Percentiles rank a stretch among this genome's conserved stretches.
phyloP scores from a whole-genome alignment of 305 asterid genomes.

The Fraxinus greggii region DNA sequence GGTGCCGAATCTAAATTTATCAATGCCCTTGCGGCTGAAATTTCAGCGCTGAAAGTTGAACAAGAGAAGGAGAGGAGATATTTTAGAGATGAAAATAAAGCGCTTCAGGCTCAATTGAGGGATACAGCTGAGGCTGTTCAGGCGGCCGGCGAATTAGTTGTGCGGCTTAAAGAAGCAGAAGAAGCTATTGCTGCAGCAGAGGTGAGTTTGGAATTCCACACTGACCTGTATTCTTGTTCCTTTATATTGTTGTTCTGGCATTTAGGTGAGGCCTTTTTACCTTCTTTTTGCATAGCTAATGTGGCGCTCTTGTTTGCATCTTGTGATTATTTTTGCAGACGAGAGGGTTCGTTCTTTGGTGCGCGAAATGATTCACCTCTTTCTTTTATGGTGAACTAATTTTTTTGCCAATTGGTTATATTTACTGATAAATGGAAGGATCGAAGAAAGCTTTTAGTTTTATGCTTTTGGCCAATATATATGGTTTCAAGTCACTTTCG shows the following conservation, averaged over 20 bases:
- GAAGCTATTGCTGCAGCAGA: constrained; percentile 76
- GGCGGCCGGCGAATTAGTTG: constrained; percentile 97
- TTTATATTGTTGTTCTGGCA: constrained; percentile 8
- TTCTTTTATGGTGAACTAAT: neutral
- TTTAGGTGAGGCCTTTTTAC: neutral
- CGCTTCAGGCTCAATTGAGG: constrained; percentile 89
- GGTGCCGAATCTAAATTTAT: constrained; percentile 90
- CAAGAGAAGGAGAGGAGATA: constrained; percentile 81
- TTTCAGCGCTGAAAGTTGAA: constrained; percentile 76
- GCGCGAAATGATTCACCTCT: neutral
- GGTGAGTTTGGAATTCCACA: constrained; percentile 51
- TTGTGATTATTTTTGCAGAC: neutral
- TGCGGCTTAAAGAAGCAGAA: constrained; percentile 91
- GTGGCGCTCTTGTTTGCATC: neutral
- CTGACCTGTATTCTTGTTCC: constrained; percentile 6
- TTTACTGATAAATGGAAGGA: neutral
- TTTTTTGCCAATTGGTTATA: neutral
- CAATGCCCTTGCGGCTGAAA: constrained; percentile 88
- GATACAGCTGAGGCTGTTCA: constrained; percentile 99
- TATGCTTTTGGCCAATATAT: neutral
- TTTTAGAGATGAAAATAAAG: constrained; percentile 78
- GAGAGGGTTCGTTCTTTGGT: neutral
- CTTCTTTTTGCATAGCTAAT: neutral
- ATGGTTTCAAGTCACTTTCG: constrained; percentile 4
- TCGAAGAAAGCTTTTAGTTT: neutral